Conservation (phyloP, 331 rosid species). For the Rosa hybrid region DNA sequence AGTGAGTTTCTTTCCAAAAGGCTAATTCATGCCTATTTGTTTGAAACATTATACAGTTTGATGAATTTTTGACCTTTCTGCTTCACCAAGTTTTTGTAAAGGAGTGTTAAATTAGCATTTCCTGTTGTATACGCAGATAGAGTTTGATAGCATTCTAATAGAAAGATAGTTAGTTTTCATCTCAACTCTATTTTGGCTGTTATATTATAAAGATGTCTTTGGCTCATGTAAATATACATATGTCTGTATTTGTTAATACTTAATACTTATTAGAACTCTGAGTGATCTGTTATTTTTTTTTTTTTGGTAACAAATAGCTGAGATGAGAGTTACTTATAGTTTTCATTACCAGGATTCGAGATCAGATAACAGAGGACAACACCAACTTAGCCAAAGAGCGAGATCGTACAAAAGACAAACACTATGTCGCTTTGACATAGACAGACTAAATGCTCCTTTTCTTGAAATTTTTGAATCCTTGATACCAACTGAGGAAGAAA, state of each 20-base stretch:
- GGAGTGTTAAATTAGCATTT: not conserved
- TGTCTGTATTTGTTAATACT: not conserved
- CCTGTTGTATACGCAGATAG: not conserved
- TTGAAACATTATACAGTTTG: not conserved
- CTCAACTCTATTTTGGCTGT: not conserved
- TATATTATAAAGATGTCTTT: not conserved
- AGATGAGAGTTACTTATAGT: constrained; percentile 22
- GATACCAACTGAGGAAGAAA: constrained; percentile 90
- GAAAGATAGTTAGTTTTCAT: not conserved
- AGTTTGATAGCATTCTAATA: not conserved
- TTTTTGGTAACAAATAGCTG: constrained; percentile 7
- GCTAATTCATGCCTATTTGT: not conserved
- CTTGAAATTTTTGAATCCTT: constrained; percentile 64
- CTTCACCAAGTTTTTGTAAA: not conserved
- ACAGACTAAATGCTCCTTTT: constrained; percentile 55
- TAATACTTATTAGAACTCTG: not conserved
- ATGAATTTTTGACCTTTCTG: not conserved
- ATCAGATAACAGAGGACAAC: constrained; percentile 72
- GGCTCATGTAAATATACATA: not conserved
- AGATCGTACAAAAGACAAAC: constrained; percentile 59
- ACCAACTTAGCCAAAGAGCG: constrained; percentile 59
- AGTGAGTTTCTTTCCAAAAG: not conserved
- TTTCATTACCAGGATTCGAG: constrained; percentile 69
- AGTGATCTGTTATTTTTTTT: not conserved
- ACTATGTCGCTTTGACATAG: constrained; percentile 74